These are phyloP conservation scores for Mycena alexandri DNA, from an alignment of 768 basidiomycete genomes.

Conservation along the genomic window DNA sequence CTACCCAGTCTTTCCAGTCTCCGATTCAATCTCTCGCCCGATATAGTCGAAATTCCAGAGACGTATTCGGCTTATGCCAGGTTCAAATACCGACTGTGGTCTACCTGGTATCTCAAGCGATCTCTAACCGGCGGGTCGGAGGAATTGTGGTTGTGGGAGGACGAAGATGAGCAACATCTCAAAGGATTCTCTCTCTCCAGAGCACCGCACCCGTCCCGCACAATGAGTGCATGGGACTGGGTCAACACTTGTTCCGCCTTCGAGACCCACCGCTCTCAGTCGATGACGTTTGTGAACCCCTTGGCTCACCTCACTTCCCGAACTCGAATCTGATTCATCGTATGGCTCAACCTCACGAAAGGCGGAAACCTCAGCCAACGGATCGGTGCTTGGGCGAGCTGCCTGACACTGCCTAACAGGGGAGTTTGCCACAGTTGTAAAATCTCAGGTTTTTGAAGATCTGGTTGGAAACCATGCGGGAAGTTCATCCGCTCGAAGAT, in stretches of 20 bases:
- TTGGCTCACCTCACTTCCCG: conserved; percentile 5
- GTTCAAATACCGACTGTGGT: too few species aligned
- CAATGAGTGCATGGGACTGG: not conserved
- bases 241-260: not conserved
- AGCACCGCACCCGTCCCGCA: too few species aligned
- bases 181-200: conserved; percentile 1
- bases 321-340: conserved; percentile 16
- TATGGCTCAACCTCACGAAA: conserved; percentile 6
- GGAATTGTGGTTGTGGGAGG: conserved; percentile 28
- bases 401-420: not conserved
- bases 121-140: not conserved
- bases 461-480: conserved; percentile 19
- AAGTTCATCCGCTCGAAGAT: conserved; percentile 7
- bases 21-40: too few species aligned
- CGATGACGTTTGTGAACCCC: not conserved
- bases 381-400: not conserved
- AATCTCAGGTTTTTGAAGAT: not conserved
- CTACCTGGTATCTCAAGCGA: too few species aligned
- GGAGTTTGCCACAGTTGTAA: not conserved
- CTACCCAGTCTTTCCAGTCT: too few species aligned
- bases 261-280: not conserved
- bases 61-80: too few species aligned
- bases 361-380: not conserved
- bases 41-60: too few species aligned
- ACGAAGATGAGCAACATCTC: conserved; percentile 20